phyloP scores from a whole-genome alignment of 2,329 filamentous ascomycete genomes.

The Fusarium robinianum region DNA sequence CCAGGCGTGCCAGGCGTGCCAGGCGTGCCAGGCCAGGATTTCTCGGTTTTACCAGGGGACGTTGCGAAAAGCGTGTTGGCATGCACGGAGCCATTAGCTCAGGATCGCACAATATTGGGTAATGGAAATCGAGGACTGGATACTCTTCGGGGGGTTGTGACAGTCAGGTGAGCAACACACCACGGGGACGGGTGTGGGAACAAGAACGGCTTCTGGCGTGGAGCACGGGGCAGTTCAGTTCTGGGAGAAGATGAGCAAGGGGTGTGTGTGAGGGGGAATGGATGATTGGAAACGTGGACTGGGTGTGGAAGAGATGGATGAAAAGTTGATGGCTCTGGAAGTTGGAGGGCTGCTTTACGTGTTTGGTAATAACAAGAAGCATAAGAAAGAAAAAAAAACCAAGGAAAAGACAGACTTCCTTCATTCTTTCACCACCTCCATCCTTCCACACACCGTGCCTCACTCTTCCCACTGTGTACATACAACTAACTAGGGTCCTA shows the following conservation, averaged over 20 bases:
- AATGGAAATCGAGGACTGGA: conserved; percentile 54
- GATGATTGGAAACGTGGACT: conserved; percentile 2
- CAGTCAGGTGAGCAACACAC: conserved; percentile 39
- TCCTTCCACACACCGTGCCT: no score
- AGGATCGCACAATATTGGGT: conserved; percentile 49
- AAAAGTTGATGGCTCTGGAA: not conserved
- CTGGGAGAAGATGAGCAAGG: conserved; percentile 9
- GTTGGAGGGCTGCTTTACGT: no score
- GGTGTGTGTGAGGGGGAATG: conserved; percentile 7
- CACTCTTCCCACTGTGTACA: no score
- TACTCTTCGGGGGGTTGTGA: conserved; percentile 24
- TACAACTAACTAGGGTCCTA: no score
- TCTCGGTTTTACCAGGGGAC: no score
- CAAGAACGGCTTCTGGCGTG: conserved; percentile 6
- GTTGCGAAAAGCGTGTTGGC: conserved; percentile 30
- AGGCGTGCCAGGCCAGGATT: no score
- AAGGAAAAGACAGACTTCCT: no score
- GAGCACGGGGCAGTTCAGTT: conserved; percentile 10
- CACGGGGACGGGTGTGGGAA: conserved; percentile 25
- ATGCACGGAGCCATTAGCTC: conserved; percentile 40
- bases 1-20: no score
- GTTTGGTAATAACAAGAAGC: not conserved
- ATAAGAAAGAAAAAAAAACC: no score
- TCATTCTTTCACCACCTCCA: no score
- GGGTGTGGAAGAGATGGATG: not conserved